phyloP scores from a whole-genome alignment of 352 stramenopile genomes.

The Pythium dissimile region DNA sequence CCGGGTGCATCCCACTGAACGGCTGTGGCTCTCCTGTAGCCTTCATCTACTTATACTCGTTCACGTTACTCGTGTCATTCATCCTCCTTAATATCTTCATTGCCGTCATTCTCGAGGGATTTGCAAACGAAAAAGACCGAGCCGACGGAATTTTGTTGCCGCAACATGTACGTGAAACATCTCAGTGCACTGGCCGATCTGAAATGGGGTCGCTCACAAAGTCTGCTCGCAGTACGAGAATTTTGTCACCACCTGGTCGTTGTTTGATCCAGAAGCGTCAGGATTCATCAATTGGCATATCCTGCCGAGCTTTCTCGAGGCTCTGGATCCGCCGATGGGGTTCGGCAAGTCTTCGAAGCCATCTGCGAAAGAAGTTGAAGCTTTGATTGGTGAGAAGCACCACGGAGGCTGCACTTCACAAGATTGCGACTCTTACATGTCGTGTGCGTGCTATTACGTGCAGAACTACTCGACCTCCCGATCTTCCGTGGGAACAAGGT shows the following conservation, averaged over 20 bases:
- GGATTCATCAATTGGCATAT: constrained; percentile 67
- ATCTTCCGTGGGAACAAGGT: constrained; percentile 55
- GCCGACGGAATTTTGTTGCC: constrained; percentile 38
- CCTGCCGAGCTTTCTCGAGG: constrained; percentile 57
- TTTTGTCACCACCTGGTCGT: constrained; percentile 70
- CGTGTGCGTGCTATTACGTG: neutral
- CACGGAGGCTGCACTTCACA: too few relatives aligned
- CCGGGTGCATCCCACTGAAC: constrained; percentile 48
- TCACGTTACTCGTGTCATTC: constrained; percentile 88
- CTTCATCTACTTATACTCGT: constrained; percentile 81
- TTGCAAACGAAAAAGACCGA: constrained; percentile 56
- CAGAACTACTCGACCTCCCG: constrained; percentile 44
- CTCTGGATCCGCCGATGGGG: constrained; percentile 62
- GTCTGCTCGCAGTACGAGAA: constrained; percentile 72
- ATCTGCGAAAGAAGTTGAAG: constrained; percentile 44
- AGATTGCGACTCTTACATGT: neutral
- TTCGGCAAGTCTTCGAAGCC: constrained; percentile 41
- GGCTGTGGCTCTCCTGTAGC: constrained; percentile 70
- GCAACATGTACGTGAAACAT: constrained; percentile 52
- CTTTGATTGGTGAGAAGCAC: constrained; percentile 57
- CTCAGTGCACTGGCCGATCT: neutral
- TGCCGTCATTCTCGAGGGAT: constrained; percentile 89
- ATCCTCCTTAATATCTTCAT: constrained; percentile 93
- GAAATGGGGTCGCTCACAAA: constrained; percentile 7
- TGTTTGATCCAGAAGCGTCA: constrained; percentile 78